A percentile compares a stretch with the other conserved stretches of the same genome.
phyloP scores from a whole-genome alignment of 2,329 filamentous ascomycete genomes.

The Juglanconis oblonga region DNA sequence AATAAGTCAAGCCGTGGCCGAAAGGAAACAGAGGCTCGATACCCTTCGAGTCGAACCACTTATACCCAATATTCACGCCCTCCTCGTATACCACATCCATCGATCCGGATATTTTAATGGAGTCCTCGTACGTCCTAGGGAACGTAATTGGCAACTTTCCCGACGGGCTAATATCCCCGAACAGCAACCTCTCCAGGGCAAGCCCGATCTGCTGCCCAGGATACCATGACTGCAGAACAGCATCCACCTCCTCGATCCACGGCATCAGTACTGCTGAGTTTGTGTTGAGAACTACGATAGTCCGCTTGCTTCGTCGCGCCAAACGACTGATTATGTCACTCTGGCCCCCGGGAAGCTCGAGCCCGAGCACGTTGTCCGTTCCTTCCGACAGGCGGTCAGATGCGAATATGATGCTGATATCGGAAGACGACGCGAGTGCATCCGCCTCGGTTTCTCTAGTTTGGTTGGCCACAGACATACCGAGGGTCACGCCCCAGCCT shows the following conservation, averaged over 20 bases:
- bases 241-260: constrained; percentile 4
- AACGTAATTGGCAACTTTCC: constrained; percentile 17
- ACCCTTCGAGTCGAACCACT: not conserved
- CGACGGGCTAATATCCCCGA: constrained; percentile 13
- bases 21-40: constrained; percentile 1
- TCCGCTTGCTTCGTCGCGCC: not conserved
- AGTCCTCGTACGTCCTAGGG: not conserved
- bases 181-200: constrained; percentile 13
- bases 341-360: constrained; percentile 11
- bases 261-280: constrained; percentile 8
- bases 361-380: constrained; percentile 17
- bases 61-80: not conserved
- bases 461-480: constrained; percentile 6
- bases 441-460: constrained; percentile 9
- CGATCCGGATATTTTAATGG: not conserved
- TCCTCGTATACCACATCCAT: not conserved
- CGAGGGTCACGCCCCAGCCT: constrained; percentile 19
- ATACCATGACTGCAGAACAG: constrained; percentile 8
- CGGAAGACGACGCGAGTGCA: constrained; percentile 15
- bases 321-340: constrained; percentile 4
- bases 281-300: constrained; percentile 11
- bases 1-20: not conserved
- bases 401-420: constrained; percentile 20
- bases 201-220: constrained; percentile 9
- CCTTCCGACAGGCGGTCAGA: constrained; percentile 20